These are phyloP conservation scores for Dentipellis fragilis DNA, from an alignment of 768 basidiomycete genomes.

Conservation along the genomic window DNA sequence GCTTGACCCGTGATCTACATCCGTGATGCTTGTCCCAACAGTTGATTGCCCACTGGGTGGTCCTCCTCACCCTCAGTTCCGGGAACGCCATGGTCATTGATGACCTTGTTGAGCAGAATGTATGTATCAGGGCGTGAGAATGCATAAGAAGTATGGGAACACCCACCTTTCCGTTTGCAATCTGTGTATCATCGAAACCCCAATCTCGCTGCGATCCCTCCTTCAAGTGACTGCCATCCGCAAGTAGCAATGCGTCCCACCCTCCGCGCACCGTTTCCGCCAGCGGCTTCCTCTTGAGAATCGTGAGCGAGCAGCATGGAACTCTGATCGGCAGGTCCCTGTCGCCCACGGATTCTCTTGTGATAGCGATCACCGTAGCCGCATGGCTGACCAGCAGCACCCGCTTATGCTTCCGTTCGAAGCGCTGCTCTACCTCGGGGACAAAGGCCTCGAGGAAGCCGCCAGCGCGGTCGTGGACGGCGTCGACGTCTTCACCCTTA, in stretches of 20 bases:
- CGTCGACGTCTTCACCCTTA: conserved; percentile 57
- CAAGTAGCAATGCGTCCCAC: conserved; percentile 41
- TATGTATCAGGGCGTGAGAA: background rate
- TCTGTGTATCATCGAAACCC: conserved; percentile 70
- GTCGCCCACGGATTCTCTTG: conserved; percentile 46
- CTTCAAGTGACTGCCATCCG: conserved; percentile 47
- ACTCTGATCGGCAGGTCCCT: conserved; percentile 43
- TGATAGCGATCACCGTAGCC: conserved; percentile 61
- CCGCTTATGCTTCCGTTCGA: conserved; percentile 33
- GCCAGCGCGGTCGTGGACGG: conserved; percentile 50
- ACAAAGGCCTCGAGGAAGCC: conserved; percentile 43
- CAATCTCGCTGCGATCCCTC: conserved; percentile 59
- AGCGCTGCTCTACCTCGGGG: conserved; percentile 36
- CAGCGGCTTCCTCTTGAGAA: conserved; percentile 31
- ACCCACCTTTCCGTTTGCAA: conserved; percentile 51
- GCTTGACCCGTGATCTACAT: conserved; percentile 4
- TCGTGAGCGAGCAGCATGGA: conserved; percentile 70
- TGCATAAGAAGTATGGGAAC: too few species aligned
- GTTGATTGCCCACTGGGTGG: conserved; percentile 45
- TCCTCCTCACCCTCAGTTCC: conserved; percentile 54
- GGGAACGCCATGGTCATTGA: conserved; percentile 60
- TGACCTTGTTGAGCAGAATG: conserved; percentile 34
- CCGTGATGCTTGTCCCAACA: conserved; percentile 9
- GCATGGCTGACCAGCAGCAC: conserved; percentile 67
- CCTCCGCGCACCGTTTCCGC: conserved; percentile 23